Evolutionary conservation across 2,329 filamentous ascomycete species (phyloP).

Genomic region (Colletotrichum cereale): DNA sequence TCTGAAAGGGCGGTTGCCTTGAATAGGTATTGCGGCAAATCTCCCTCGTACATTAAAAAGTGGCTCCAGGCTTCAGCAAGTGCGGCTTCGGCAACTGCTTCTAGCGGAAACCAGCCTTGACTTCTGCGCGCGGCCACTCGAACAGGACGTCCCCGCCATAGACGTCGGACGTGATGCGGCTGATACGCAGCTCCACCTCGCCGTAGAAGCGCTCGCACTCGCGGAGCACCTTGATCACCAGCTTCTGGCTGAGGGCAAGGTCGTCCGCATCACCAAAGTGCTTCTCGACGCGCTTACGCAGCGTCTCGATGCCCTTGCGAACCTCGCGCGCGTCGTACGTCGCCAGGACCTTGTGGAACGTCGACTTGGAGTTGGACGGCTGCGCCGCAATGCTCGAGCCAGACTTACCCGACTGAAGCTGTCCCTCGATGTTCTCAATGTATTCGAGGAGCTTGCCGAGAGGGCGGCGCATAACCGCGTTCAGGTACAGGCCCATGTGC

Average conservation of each 20-base stretch:
- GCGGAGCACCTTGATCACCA: slow-evolving; percentile 69
- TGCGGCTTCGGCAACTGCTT: background rate
- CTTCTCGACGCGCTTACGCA: slow-evolving; percentile 94
- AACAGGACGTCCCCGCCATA: slow-evolving; percentile 75
- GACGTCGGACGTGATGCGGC: slow-evolving; percentile 70
- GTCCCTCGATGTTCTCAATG: slow-evolving; percentile 87
- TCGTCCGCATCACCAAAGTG: slow-evolving; percentile 94
- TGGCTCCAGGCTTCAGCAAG: slow-evolving; percentile 1
- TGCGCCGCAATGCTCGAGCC: slow-evolving; percentile 78
- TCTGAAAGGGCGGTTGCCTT: background rate
- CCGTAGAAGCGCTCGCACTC: slow-evolving; percentile 75
- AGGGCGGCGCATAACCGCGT: slow-evolving; percentile 88
- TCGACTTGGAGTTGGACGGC: slow-evolving; percentile 83
- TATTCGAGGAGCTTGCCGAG: slow-evolving; percentile 93
- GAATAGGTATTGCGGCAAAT: background rate
- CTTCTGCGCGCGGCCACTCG: slow-evolving; percentile 75
- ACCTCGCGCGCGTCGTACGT: slow-evolving; percentile 87
- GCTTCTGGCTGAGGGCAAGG: slow-evolving; percentile 69
- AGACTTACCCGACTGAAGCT: slow-evolving; percentile 70
- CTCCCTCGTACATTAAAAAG: background rate
- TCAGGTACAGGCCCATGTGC: slow-evolving; percentile 89
- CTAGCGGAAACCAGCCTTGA: slow-evolving; percentile 67
- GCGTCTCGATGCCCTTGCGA: slow-evolving; percentile 87
- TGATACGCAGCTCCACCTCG: slow-evolving; percentile 71
- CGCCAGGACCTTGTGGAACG: slow-evolving; percentile 88